phyloP scores from a whole-genome alignment of 2,329 filamentous ascomycete species.

The Neofusicoccum sp. region DNA sequence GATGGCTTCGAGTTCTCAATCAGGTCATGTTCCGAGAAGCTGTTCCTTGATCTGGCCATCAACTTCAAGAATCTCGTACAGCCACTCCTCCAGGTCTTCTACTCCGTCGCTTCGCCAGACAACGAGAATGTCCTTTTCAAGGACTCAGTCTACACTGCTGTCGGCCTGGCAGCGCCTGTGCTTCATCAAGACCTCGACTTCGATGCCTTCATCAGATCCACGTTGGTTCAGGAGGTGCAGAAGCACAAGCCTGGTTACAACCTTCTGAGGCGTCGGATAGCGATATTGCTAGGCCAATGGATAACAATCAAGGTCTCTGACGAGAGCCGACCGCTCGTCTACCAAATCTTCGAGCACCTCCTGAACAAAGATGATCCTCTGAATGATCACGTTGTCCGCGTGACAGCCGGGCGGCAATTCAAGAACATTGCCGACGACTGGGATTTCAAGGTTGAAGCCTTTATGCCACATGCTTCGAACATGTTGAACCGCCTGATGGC shows the following conservation, averaged over 20 bases:
- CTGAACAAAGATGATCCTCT: slow-evolving; percentile 73
- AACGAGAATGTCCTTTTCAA: slow-evolving; percentile 78
- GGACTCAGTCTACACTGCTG: slow-evolving; percentile 91
- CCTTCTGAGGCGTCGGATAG: slow-evolving; percentile 82
- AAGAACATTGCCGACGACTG: slow-evolving; percentile 81
- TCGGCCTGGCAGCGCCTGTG: slow-evolving; percentile 81
- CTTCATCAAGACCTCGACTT: slow-evolving; percentile 79
- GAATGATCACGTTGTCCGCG: slow-evolving; percentile 89
- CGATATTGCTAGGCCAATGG: slow-evolving; percentile 90
- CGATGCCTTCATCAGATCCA: slow-evolving; percentile 73
- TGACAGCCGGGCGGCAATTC: slow-evolving; percentile 87
- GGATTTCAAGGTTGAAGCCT: slow-evolving; percentile 73
- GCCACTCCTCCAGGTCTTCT: slow-evolving; percentile 81
- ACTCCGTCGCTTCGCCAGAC: slow-evolving; percentile 67
- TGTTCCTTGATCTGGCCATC: slow-evolving; percentile 88
- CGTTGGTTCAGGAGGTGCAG: slow-evolving; percentile 78
- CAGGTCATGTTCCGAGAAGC: slow-evolving; percentile 86
- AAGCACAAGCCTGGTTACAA: slow-evolving; percentile 69
- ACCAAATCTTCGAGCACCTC: slow-evolving; percentile 86
- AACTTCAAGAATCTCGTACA: slow-evolving; percentile 82
- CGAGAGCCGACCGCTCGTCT: slow-evolving; percentile 71
- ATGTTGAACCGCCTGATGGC: slow-evolving; percentile 73
- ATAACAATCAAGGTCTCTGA: slow-evolving; percentile 74
- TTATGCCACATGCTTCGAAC: slow-evolving; percentile 75
- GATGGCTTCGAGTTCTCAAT: slow-evolving; percentile 88